Conservation (phyloP, 2,329 filamentous ascomycete species). For the Cercospora zeina region DNA sequence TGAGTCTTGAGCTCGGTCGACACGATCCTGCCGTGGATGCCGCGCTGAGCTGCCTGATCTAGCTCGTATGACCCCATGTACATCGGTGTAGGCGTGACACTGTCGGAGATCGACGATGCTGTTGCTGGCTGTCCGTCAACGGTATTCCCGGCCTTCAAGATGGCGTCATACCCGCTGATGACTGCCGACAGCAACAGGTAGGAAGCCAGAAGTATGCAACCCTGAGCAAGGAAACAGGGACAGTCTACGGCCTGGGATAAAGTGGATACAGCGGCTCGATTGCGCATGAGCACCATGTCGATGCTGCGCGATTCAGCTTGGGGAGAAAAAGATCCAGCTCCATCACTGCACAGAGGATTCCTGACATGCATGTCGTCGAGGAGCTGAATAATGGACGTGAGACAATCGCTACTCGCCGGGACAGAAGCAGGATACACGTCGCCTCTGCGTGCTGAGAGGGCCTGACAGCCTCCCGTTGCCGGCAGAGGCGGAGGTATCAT, state of each 20-base stretch:
- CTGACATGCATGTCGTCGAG: constrained; percentile 10
- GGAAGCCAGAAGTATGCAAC: not conserved
- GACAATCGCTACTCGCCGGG: not conserved
- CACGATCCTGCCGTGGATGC: constrained; percentile 13
- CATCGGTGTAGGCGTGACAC: constrained; percentile 3
- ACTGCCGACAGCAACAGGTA: constrained; percentile 6
- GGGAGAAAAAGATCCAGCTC: not conserved
- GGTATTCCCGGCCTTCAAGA: not conserved
- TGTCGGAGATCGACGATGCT: constrained; percentile 1
- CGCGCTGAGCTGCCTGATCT: constrained; percentile 8
- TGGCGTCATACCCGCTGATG: constrained; percentile 9
- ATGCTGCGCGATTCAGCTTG: not conserved
- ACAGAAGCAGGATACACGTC: not conserved
- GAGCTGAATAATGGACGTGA: constrained; percentile 5
- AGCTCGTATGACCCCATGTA: constrained; percentile 16
- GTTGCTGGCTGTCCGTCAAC: not conserved
- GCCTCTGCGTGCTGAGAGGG: not conserved
- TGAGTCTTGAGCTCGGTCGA: constrained; percentile 15
- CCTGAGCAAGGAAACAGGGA: constrained; percentile 12
- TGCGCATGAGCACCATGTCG: constrained; percentile 17
- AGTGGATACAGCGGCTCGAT: constrained; percentile 11
- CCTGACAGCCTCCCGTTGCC: not conserved
- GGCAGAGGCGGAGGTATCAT: not conserved
- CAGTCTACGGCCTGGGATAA: constrained; percentile 13
- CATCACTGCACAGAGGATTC: constrained; percentile 7